Evolutionary conservation across 2,329 filamentous ascomycete species (phyloP).

Genomic region (Microcera coccophila): DNA sequence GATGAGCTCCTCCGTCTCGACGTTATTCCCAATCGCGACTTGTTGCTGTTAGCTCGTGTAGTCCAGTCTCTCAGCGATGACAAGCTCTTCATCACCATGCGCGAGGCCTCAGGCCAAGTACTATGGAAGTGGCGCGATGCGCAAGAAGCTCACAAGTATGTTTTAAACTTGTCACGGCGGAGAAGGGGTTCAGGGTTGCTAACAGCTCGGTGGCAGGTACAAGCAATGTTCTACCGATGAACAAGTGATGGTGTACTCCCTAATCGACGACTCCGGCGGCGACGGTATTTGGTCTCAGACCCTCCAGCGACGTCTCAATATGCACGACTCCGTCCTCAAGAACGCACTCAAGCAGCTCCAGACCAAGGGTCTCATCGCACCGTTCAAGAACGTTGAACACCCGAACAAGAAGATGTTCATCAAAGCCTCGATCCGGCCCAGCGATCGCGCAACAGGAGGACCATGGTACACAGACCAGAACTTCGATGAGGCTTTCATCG

Average conservation of each 20-base stretch:
- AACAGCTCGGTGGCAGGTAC: constrained; percentile 42
- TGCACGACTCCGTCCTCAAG: constrained; percentile 79
- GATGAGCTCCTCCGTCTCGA: constrained; percentile 54
- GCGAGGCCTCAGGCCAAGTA: constrained; percentile 38
- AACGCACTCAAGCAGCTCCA: constrained; percentile 81
- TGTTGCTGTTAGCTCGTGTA: constrained; percentile 51
- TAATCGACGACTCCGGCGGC: constrained; percentile 79
- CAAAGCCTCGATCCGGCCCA: constrained; percentile 76
- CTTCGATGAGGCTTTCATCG: constrained; percentile 84
- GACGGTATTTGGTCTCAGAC: constrained; percentile 90
- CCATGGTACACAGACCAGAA: constrained; percentile 93
- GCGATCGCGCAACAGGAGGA: constrained; percentile 86
- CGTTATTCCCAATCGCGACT: constrained; percentile 55
- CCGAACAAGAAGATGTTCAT: constrained; percentile 96
- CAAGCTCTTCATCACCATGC: constrained; percentile 51
- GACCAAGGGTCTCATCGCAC: constrained; percentile 74
- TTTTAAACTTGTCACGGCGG: constrained; percentile 3
- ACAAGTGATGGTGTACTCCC: constrained; percentile 76
- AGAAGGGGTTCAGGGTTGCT: constrained; percentile 5
- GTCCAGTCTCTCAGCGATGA: constrained; percentile 58
- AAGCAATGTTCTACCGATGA: constrained; percentile 65
- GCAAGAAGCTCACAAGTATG: constrained; percentile 60
- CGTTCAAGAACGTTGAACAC: constrained; percentile 87
- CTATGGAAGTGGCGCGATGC: constrained; percentile 56
- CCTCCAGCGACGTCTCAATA: constrained; percentile 72